Percentiles rank a stretch among this genome's conserved stretches.
Conservation (phyloP, 2,329 filamentous ascomycete species). For the Leptographium procerum region DNA sequence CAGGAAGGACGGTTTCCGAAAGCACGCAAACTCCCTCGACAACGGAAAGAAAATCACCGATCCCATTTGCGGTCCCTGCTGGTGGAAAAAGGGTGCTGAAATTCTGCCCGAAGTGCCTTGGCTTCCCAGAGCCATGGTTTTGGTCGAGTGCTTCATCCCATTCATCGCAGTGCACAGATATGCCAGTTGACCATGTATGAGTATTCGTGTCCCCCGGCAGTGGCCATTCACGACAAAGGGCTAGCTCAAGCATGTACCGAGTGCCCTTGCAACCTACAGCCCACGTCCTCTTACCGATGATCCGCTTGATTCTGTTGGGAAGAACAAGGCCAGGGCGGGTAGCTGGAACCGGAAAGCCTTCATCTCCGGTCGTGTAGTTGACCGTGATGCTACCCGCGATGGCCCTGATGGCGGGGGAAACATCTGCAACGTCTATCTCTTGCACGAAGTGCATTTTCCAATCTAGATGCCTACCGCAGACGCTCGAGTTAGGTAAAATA, state of each 20-base stretch:
- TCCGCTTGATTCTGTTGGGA: conserved; percentile 15
- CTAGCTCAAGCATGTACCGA: conserved; percentile 23
- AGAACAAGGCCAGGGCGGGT: conserved; percentile 10
- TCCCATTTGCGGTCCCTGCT: not conserved
- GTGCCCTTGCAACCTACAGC: conserved; percentile 19
- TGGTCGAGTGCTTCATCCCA: conserved; percentile 6
- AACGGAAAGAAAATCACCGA: conserved; percentile 4
- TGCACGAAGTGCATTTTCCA: conserved; percentile 25
- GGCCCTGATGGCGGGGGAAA: conserved; percentile 13
- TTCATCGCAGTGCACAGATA: not conserved
- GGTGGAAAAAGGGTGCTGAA: conserved; percentile 7
- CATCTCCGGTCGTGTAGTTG: conserved; percentile 6
- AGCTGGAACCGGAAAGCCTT: conserved; percentile 18
- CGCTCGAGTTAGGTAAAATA: not conserved
- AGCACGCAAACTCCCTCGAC: not conserved
- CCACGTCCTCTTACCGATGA: conserved; percentile 23
- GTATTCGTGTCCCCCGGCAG: not conserved
- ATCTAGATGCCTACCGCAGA: conserved; percentile 21
- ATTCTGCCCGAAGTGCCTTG: conserved; percentile 7
- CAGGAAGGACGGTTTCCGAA: not conserved
- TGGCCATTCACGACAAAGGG: conserved; percentile 22
- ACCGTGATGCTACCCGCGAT: conserved; percentile 17
- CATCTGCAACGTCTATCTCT: conserved; percentile 8
- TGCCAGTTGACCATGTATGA: not conserved
- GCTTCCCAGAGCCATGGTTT: not conserved